Base-by-base conservation (phyloP, 2,329 filamentous ascomycete species). In the Colletotrichum sp. region DNA sequence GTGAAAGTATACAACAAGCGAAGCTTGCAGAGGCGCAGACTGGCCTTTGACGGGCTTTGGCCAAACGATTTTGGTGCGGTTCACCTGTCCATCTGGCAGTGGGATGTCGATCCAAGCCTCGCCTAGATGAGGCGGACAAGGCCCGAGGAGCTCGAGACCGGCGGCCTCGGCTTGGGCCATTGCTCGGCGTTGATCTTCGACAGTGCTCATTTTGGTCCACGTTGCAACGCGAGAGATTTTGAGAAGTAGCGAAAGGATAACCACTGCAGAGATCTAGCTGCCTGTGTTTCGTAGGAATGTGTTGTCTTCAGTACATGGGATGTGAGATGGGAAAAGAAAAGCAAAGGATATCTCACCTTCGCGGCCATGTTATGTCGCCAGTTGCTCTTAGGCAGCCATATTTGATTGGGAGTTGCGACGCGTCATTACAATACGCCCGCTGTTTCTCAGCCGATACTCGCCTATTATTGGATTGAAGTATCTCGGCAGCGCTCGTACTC, bases 231-330 rank as follows among this genome's bases (percentile, higher is more conserved):
- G 25, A 36, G 13, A 36, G 13, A 6, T 7, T 3, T 36, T 36
- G 2, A 36, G 13, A 36, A 36, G 34, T 15, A 36, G 34, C 15
- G 12, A 15, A 15, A 15, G 34, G 4, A 15, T 15, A 8, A 7
- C 12, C 44, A 44, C 44, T 49, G 44, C n/a, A 22, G 44, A 49
- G 44, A 22, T 2, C 0, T 0, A 22, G 3, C 11, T 49, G 11
- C 11, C 0, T 13, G 44, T 13, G 44, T 49, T 5, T 0, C 6
- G n/a, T 1, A 49, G n/a, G 11, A 49, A 49, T 49, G 44, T 22
- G 44, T 22, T 22, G 11, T 13, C n/a, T 49, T 0, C 11, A 4
- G 2, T 3, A 1, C 13, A 11, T 13, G n/a, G 44, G n/a, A 1
- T 49, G 11, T 12, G 11, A 49, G 6, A 49, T 49, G 44, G 9